Conservation (phyloP, 768 basidiomycete species). For the Agaricus blazei region DNA sequence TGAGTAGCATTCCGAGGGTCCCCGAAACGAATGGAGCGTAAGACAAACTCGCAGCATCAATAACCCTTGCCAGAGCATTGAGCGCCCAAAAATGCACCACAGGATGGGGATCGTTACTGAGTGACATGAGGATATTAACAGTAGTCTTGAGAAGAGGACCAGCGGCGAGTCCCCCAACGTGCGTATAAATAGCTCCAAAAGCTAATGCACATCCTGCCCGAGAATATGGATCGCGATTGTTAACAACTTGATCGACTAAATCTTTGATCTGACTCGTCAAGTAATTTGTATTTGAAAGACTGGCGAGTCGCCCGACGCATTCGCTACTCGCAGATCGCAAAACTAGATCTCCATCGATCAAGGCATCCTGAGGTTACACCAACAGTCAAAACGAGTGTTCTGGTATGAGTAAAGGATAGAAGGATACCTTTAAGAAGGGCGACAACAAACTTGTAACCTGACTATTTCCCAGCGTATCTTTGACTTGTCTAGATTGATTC, state of each 20-base stretch:
- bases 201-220: conserved; percentile 93
- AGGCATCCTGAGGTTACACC: conserved; percentile 48
- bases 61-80: conserved; percentile 77
- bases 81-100: conserved; percentile 94
- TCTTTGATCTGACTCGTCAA: conserved; percentile 84
- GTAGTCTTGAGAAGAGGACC: conserved; percentile 94
- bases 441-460: conserved; percentile 60
- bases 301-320: conserved; percentile 82
- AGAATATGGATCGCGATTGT: conserved; percentile 86
- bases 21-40: conserved; percentile 86
- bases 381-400: conserved; percentile 7
- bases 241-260: conserved; percentile 90
- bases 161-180: conserved; percentile 93
- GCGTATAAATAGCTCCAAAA: conserved; percentile 86
- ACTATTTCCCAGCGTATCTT: conserved; percentile 61
- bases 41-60: conserved; percentile 86
- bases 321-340: conserved; percentile 81
- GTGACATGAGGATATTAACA: conserved; percentile 90
- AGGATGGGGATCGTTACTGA: conserved; percentile 94
- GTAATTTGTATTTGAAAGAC: conserved; percentile 77
- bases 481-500: conserved; percentile 48
- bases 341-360: conserved; percentile 75
- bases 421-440: conserved; percentile 69
- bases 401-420: not conserved
- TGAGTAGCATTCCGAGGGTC: conserved; percentile 87